A percentile compares a stretch with the other conserved stretches of the same genome.
phyloP scores from a whole-genome alignment of 2,329 filamentous ascomycete species.

The Rutstroemia sp. region DNA sequence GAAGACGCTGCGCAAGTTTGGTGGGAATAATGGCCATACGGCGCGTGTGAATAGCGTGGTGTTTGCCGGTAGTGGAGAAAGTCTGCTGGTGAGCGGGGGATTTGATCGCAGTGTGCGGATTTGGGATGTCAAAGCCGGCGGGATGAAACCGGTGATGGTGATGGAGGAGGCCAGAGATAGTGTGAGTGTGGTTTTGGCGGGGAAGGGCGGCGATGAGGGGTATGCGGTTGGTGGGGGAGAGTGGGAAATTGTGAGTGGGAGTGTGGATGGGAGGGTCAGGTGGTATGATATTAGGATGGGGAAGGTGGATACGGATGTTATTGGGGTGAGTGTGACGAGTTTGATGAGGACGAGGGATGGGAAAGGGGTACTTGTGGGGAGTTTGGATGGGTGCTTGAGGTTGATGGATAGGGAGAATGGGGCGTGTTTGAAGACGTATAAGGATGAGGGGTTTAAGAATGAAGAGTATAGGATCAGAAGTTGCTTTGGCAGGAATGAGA shows the following conservation, averaged over 20 bases:
- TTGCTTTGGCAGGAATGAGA: slow-evolving; percentile 66
- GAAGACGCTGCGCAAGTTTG: slow-evolving; percentile 68
- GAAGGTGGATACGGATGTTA: slow-evolving; percentile 59
- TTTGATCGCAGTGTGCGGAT: slow-evolving; percentile 70
- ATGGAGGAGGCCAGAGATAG: slow-evolving; percentile 67
- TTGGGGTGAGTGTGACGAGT: slow-evolving; percentile 69
- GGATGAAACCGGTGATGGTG: slow-evolving; percentile 61
- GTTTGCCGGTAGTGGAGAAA: slow-evolving; percentile 71
- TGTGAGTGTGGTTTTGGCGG: slow-evolving; percentile 38
- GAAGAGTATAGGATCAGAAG: slow-evolving; percentile 24
- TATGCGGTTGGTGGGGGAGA: slow-evolving; percentile 55
- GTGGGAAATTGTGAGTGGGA: slow-evolving; percentile 61
- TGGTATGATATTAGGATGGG: slow-evolving; percentile 80
- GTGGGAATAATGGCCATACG: slow-evolving; percentile 38
- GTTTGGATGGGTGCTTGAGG: slow-evolving; percentile 67
- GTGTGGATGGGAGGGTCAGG: slow-evolving; percentile 77
- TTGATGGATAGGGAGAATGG: slow-evolving; percentile 76
- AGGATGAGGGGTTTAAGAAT: slow-evolving; percentile 40
- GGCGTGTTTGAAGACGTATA: slow-evolving; percentile 65
- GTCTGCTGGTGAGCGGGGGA: slow-evolving; percentile 63
- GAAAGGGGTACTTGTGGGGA: slow-evolving; percentile 65
- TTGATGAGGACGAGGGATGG: slow-evolving; percentile 64
- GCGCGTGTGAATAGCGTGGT: slow-evolving; percentile 66
- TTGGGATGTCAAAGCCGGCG: slow-evolving; percentile 55
- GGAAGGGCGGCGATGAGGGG: slow-evolving; percentile 50